phyloP scores from a whole-genome alignment of 441 rosid species.

The Flueggea neowawraea region DNA sequence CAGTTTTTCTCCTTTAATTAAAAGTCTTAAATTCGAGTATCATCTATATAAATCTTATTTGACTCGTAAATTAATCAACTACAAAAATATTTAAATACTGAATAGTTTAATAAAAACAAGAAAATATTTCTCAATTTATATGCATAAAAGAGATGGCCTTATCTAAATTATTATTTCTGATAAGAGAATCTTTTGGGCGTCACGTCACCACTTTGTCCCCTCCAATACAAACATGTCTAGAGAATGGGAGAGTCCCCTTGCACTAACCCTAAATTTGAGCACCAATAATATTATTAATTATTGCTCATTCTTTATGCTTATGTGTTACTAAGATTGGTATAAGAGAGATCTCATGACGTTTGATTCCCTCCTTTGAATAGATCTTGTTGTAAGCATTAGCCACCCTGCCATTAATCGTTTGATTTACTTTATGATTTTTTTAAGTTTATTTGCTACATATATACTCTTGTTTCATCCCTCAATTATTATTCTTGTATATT shows the following conservation, averaged over 20 bases:
- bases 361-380: constrained; percentile 15
- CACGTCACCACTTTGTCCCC: constrained; percentile 27
- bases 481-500: too few relatives aligned
- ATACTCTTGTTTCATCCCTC: too few relatives aligned
- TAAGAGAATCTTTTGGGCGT: constrained; percentile 36
- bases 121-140: too few relatives aligned
- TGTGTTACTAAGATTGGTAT: constrained; percentile 13
- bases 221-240: constrained; percentile 35
- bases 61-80: too few relatives aligned
- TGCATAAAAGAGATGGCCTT: constrained; percentile 3
- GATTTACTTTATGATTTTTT: too few relatives aligned
- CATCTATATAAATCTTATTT: too few relatives aligned
- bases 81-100: too few relatives aligned
- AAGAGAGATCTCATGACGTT: constrained; percentile 7
- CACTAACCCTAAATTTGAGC: background rate
- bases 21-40: too few relatives aligned
- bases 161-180: constrained; percentile 1
- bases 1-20: too few relatives aligned
- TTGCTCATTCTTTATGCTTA: background rate
- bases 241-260: constrained; percentile 26
- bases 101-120: too few relatives aligned
- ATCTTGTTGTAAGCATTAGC: constrained; percentile 24
- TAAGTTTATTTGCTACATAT: too few relatives aligned
- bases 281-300: background rate
- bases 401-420: background rate